Evolutionary conservation across 306 rosid genomes (phyloP), one percentile per base, ranked within the genome.

Genomic region (Acacia crassicarpa): DNA sequence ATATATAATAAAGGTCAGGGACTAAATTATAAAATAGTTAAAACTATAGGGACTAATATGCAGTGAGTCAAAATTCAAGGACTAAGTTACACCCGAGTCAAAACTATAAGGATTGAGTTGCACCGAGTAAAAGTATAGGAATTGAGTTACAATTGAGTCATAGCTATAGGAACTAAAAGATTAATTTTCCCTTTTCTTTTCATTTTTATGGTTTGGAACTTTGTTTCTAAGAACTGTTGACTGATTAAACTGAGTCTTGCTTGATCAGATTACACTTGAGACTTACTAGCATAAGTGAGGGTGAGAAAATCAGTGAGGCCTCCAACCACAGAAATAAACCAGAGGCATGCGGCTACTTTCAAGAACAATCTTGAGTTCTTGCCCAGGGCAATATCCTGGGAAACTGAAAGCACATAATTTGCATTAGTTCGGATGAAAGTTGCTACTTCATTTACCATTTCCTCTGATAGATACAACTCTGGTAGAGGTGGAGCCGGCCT

Each of bases 401-500:
- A 91, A 84, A 86, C 97, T 62, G 91, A 85, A 58, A 96, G 90
- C 72, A 93, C 73, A 67, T 77, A 73, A 73, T 96, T 96, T 32
- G 92, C 87, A 78, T 40, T 86, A 74, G 68, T 75, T 46, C 91
- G 88, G 71, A 93, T 68, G 81, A 92, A 87, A 83, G 87, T 27
- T 30, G 92, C 91, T 19, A 83, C 86, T 87, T 88, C 94, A 19
- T 91, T 88, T 44, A 88, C 96, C 86, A 86, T 86, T 90, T 93
- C 99, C 82, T 96, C 97, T 63, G 98, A 88, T 15, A 96, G 81
- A 79, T 91, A 90, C 88, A 96, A 80, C 51, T 87, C 85, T 14
- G 99, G 99, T 73, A 96, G 92, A 73, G 98, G 98, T 66, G 97
- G 99, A 72, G 99, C 91, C 1, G 98, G 99, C 80, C 99, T 96